A percentile compares a stretch with the other conserved stretches of the same genome.
These are phyloP conservation scores for Clarireedia paspali DNA, from an alignment of 2,329 filamentous ascomycete species.

Conservation along the genomic window DNA sequence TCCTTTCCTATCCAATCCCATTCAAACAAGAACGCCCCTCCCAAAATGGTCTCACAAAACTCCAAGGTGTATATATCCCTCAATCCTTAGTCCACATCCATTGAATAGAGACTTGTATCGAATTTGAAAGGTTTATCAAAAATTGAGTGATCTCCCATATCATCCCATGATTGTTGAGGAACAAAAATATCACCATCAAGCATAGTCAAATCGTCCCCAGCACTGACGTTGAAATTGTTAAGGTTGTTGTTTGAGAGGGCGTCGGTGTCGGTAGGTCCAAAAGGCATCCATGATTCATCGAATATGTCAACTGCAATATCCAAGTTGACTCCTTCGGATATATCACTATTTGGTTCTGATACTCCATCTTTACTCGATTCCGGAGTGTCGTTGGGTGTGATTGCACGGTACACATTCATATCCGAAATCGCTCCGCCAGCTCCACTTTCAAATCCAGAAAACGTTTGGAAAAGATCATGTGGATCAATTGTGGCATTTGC, in stretches of 20 bases:
- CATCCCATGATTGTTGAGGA: conserved; percentile 38
- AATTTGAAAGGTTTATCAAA: conserved; percentile 47
- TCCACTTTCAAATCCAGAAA: conserved; percentile 35
- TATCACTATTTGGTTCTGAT: conserved; percentile 56
- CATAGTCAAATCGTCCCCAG: conserved; percentile 22
- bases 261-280: conserved; percentile 36
- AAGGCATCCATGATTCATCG: conserved; percentile 37
- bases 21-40: not conserved
- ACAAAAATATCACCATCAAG: conserved; percentile 22
- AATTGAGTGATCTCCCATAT: conserved; percentile 36
- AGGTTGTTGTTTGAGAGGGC: conserved; percentile 20
- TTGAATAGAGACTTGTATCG: conserved; percentile 38
- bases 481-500: conserved; percentile 45
- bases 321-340: conserved; percentile 45
- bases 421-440: conserved; percentile 44
- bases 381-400: conserved; percentile 56
- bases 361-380: conserved; percentile 54
- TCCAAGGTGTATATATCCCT: conserved; percentile 4
- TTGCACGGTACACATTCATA: conserved; percentile 44
- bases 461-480: conserved; percentile 38
- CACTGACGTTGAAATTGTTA: conserved; percentile 30
- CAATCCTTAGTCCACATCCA: conserved; percentile 30
- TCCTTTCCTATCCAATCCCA: not conserved
- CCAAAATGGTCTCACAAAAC: conserved; percentile 13
- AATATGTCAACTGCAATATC: conserved; percentile 42